Base-by-base conservation (phyloP, 352 stramenopile genomes). In the Pythium monospermum region DNA sequence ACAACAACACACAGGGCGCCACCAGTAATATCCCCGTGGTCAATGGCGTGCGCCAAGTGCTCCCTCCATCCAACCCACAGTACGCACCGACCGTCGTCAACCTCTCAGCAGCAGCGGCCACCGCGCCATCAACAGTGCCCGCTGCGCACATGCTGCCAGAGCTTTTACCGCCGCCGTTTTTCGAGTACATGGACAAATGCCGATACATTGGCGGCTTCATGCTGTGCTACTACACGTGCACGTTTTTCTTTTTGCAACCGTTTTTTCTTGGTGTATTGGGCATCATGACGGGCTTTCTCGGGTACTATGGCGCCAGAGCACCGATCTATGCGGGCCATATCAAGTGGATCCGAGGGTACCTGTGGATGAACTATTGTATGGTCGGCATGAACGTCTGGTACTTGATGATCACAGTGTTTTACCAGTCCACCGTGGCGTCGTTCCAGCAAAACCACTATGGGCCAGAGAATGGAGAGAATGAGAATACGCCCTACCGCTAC, bases 301-400 rank as follows among this genome's bases (percentile, higher is more conserved):
- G 79, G 13, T 85, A 78, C 64, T 73, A 78, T 42, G 73, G 76
- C 28, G 65, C 74, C 16, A 72, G 79, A 0, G 40, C 72, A 19
- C 79, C 79, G n/a, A 70, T 90, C 38, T 76, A 82, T 45, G 30
- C 65, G 21, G 59, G 66, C 52, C 74, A 76, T 16, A 51, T 85
- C 38, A 87, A 90, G 61, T 90, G 79, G 76, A 50, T 88, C 32
- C 76, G 74, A 27, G 71, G 61, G 40, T 88, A 74, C 65, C 49
- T 85, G 42, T 87, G 73, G 66, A 64, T 74, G 38, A 87, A 90
- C 74, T 86, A 85, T 65, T 57, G 61, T 27, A 85, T 88, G 68
- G 21, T 87, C 44, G 61, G 63, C 19, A 54, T 88, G 53, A 90
- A 90, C 49, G 40, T 83, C 57, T 87, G 76, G 72, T 60, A 82